Base-by-base conservation (phyloP, 2,329 filamentous ascomycete genomes). In the Colletotrichum navitas region DNA sequence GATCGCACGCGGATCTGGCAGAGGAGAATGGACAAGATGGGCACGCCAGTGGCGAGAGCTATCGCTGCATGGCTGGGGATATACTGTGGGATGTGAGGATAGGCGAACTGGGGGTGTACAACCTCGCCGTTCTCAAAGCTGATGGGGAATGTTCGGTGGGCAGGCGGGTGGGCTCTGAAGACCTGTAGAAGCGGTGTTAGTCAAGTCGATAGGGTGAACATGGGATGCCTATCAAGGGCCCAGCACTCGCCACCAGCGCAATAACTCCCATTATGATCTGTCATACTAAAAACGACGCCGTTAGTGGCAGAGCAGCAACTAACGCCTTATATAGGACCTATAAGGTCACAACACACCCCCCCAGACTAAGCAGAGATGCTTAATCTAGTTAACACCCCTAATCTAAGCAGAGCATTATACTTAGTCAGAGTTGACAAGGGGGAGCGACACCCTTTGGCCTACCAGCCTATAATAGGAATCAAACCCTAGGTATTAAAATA, bases 11-110 rank as follows among this genome's bases (percentile, higher is more conserved):
- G 88, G 74, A 93, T 86, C 79, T 94, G 91, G 81, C 90, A 87
- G 64, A 90, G 75, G 10, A 92, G 80, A 75, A 94, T 89, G 78
- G 92, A 80, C 71, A 85, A 78, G 76, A 94, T 90, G 5, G 92
- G 92, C 24, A 93, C 83, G 2, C 93, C 78, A 34, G 86, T 82
- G 14, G 88, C 90, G n/a, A 94, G 83, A 10, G 94, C 80, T 1
- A 91, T 92, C 6, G 91, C 91, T 1, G 88, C 84, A 87, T 89
- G 93, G 77, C 92, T 93, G 29, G 92, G 91, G 12, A 94, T 80
- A 76, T 93, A 92, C 75, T 93, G 90, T 43, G 90, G 87, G 72
- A 92, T 89, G 32, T 92, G 81, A 1, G 92, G 91, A 76, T 93
- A 93, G 32, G 90, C 91, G 74, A 93, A 93, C 72, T 93, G 78